A percentile compares a stretch with the other conserved stretches of the same genome.
Evolutionary conservation across 148 eudicot genomes (phyloP).

Genomic region (Rhododendron ovatum): DNA sequence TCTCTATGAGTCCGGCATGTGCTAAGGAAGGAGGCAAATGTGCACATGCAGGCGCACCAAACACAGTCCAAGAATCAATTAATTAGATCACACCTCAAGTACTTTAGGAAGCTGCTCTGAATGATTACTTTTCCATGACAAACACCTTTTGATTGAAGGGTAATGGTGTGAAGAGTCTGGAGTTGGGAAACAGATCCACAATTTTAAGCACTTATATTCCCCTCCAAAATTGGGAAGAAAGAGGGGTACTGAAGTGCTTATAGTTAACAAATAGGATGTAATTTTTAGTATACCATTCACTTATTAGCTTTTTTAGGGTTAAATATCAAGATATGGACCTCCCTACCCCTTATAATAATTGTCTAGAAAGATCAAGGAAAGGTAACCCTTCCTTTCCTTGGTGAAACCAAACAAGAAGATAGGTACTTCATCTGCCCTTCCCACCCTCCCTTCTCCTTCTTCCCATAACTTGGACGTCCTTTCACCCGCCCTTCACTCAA

Average conservation of each 20-base stretch:
- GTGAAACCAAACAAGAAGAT: not conserved
- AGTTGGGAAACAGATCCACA: not conserved
- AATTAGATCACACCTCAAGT: not conserved
- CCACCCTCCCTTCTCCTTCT: not conserved
- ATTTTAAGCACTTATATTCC: not conserved
- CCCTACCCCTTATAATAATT: not conserved
- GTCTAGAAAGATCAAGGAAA: not conserved
- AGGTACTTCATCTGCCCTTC: not conserved
- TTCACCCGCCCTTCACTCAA: not conserved
- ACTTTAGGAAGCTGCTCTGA: not conserved
- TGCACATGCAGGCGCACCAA: not conserved
- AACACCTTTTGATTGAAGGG: not conserved
- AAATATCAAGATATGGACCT: not conserved
- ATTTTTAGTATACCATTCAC: not conserved
- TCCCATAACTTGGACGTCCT: not conserved
- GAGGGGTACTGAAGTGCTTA: not conserved
- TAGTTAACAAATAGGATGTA: not conserved
- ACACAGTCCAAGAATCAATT: not conserved
- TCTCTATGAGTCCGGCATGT: not conserved
- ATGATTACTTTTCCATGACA: not conserved
- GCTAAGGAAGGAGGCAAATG: not conserved
- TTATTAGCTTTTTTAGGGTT: not conserved
- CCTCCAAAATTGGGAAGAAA: not conserved
- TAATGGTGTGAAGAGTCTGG: not conserved
- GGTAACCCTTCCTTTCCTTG: not conserved